These are phyloP conservation scores for Leccinellum rugosiceps DNA, from an alignment of 768 basidiomycete species.

Conservation along the genomic window DNA sequence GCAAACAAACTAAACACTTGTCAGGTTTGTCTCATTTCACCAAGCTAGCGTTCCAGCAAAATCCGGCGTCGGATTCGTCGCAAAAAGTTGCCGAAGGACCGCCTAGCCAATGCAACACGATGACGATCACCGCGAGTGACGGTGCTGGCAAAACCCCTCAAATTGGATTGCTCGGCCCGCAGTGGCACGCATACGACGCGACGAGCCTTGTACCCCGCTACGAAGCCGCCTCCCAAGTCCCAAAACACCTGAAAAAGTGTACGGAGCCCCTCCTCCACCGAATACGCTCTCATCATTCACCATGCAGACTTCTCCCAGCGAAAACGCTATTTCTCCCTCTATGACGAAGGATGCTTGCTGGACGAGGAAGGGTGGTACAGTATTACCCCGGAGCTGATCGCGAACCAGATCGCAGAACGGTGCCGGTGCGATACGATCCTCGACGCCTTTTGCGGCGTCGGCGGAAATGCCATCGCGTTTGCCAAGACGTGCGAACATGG, in stretches of 20 bases:
- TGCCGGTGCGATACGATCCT: slow-evolving; percentile 83
- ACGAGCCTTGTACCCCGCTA: slow-evolving; percentile 74
- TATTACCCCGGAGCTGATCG: slow-evolving; percentile 92
- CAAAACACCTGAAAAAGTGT: slow-evolving; percentile 83
- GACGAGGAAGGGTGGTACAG: slow-evolving; percentile 99
- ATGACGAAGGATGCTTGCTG: slow-evolving; percentile 77
- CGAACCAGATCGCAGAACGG: slow-evolving; percentile 87
- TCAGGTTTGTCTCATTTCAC: slow-evolving; percentile 45
- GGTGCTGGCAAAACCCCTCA: slow-evolving; percentile 20
- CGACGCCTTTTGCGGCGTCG: slow-evolving; percentile 97
- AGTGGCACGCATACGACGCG: slow-evolving; percentile 55
- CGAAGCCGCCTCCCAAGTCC: slow-evolving; percentile 60
- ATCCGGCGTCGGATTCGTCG: background rate
- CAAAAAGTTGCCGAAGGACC: slow-evolving; percentile 1
- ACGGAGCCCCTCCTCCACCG: background rate
- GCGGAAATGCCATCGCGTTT: slow-evolving; percentile 96
- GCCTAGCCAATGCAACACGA: background rate
- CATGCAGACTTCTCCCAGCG: slow-evolving; percentile 81
- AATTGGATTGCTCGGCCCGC: slow-evolving; percentile 26
- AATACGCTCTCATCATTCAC: background rate
- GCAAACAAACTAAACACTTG: slow-evolving; percentile 40
- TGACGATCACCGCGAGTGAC: background rate
- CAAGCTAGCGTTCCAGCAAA: slow-evolving; percentile 35
- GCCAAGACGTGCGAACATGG: slow-evolving; percentile 94
- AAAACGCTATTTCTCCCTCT: slow-evolving; percentile 74